These are phyloP conservation scores for Cytospora schulzeri DNA, from an alignment of 2,329 filamentous ascomycete species.

Conservation along the genomic window DNA sequence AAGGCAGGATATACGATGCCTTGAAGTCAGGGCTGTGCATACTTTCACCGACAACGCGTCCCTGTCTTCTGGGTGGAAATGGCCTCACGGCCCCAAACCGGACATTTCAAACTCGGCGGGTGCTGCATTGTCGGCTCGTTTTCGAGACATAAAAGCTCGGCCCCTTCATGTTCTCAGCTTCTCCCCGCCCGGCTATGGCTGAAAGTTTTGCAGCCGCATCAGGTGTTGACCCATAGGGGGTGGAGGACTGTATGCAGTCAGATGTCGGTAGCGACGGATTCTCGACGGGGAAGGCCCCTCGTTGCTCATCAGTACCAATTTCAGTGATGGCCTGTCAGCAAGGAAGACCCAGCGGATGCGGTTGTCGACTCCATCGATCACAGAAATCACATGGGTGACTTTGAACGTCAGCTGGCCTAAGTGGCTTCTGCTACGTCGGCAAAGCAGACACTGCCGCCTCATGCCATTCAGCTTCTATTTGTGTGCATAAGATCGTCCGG, in stretches of 20 bases:
- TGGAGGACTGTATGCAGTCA: background rate
- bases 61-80: background rate
- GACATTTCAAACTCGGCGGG: background rate
- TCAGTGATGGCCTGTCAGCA: background rate
- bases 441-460: background rate
- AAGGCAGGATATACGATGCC: background rate
- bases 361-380: background rate
- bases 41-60: background rate
- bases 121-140: background rate
- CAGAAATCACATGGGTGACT: background rate
- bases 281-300: background rate
- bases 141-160: background rate
- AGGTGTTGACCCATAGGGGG: background rate
- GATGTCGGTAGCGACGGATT: background rate
- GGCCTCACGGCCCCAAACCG: too few species aligned
- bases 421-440: background rate
- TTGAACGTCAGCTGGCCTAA: background rate
- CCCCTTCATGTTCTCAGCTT: background rate
- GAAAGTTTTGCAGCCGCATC: background rate
- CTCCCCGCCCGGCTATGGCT: background rate
- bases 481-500: background rate
- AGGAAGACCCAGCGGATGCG: background rate
- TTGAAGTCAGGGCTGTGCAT: background rate
- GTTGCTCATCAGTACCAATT: background rate
- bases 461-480: background rate